Percentiles rank a stretch among this genome's conserved stretches.
These are phyloP conservation scores for Fusarium palustre DNA, from an alignment of 2,329 filamentous ascomycete species.

Conservation along the genomic window DNA sequence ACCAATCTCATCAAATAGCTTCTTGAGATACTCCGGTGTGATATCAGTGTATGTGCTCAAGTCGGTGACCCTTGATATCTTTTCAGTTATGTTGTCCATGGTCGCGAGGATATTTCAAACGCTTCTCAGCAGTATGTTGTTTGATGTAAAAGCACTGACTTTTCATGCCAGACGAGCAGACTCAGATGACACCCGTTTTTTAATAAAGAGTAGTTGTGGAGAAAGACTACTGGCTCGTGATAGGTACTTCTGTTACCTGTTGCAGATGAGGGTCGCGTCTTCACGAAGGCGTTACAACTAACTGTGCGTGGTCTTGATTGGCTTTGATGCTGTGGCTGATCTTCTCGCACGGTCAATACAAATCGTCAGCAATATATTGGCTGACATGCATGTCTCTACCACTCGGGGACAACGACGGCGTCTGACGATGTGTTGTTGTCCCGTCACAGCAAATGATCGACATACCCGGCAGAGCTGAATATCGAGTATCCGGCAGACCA, in stretches of 20 bases:
- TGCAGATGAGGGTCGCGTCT: background rate
- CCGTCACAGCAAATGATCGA: background rate
- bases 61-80: constrained; percentile 9
- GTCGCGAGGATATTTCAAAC: rapidly evolving
- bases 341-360: background rate
- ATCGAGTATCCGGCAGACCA: background rate
- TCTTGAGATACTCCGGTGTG: constrained; percentile 6
- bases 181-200: background rate
- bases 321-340: background rate
- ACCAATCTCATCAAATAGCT: background rate
- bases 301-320: rapidly evolving
- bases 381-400: background rate
- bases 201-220: no score
- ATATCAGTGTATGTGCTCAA: constrained; percentile 10
- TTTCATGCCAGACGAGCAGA: background rate
- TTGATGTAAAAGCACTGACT: background rate
- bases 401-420: no score
- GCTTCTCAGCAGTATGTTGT: background rate
- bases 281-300: background rate
- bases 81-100: constrained; percentile 7
- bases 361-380: background rate
- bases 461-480: background rate
- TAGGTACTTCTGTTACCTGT: background rate
- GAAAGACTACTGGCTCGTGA: background rate
- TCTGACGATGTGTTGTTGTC: background rate